phyloP scores from a whole-genome alignment of 2,329 filamentous ascomycete species.

The Fonsecaea multimorphosa region DNA sequence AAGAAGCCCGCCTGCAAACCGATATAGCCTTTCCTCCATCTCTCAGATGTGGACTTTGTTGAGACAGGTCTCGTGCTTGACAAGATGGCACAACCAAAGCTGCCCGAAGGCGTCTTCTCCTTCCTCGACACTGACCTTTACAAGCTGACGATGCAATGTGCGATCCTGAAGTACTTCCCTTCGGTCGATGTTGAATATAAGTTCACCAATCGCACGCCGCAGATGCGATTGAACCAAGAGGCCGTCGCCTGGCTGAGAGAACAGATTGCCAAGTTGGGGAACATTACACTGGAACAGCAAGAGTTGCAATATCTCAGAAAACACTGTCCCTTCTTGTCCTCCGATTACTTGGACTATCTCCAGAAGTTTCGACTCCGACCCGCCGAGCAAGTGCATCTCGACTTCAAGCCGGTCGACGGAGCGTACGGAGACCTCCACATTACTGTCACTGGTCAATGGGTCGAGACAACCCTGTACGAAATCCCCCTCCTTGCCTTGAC shows the following conservation, averaged over 20 bases:
- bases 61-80: conserved; percentile 6
- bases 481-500: conserved; percentile 91
- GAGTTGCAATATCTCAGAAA: conserved; percentile 79
- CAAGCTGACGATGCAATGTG: conserved; percentile 99
- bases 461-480: conserved; percentile 96
- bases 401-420: conserved; percentile 67
- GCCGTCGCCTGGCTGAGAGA: conserved; percentile 85
- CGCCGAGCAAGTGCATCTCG: conserved; percentile 75
- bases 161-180: conserved; percentile 89
- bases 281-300: conserved; percentile 77
- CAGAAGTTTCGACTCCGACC: conserved; percentile 81
- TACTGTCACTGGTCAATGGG: conserved; percentile 80
- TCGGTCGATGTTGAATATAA: conserved; percentile 82
- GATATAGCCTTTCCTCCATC: not conserved
- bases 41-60: conserved; percentile 4
- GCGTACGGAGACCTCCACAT: conserved; percentile 77
- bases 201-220: conserved; percentile 92
- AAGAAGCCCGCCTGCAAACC: not conserved
- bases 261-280: conserved; percentile 84
- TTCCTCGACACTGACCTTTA: conserved; percentile 87
- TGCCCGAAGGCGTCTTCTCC: conserved; percentile 77
- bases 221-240: conserved; percentile 84
- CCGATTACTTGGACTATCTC: conserved; percentile 80
- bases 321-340: conserved; percentile 79
- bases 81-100: conserved; percentile 29